Evolutionary conservation across 1,284 basidiomycete species (phyloP), one percentile per base, ranked within the genome.

Genomic region (Cutaneotrichosporon sp.): DNA sequence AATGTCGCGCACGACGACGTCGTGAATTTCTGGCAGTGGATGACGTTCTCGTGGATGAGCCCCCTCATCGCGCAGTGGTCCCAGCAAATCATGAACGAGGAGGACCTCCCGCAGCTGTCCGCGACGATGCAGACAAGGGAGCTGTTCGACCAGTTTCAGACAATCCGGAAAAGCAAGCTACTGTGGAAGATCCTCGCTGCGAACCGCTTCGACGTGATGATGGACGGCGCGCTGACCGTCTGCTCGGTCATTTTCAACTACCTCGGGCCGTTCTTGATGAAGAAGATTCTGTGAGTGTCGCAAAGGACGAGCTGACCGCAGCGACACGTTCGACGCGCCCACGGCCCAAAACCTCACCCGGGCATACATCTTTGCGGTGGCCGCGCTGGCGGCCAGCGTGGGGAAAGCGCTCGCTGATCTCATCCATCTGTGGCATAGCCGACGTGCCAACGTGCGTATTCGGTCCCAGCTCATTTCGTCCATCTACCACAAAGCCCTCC

Each of bases 401-500:
- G 24, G 38, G 48, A 27, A 87, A 84, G 81, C 83, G 0, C 77
- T 87, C 67, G 77, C 81, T 0, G 88, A 92, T 60, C 75, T 88
- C 2, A 81, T 87, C 49, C 88, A 90, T 65, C 76, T 91, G 2
- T 90, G 86, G 84, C 82, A 81, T 59, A 81, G 84, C 11, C 80
- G 88, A 20, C 80, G 88, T n/a, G 85, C 84, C 0, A 72, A 79
- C 9, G 84, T 85, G 11, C 78, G 87, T 19, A 81, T 87, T 20
- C 81, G 85, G 16, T 79, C 82, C 5, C 84, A 86, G 71, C 79
- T 92, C 14, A 90, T 87, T 79, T 64, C 68, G 19, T 78, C 86
- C 0, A 87, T 96, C 49, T 97, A 93, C 65, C 87, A 91, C 70
- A 96, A 96, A 71, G 85, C 91, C 0, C 76, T 96, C 35, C 86